These are phyloP conservation scores for Diddensiella caesifluorescens DNA, from an alignment of 805 yeast genomes.

Conservation along the genomic window DNA sequence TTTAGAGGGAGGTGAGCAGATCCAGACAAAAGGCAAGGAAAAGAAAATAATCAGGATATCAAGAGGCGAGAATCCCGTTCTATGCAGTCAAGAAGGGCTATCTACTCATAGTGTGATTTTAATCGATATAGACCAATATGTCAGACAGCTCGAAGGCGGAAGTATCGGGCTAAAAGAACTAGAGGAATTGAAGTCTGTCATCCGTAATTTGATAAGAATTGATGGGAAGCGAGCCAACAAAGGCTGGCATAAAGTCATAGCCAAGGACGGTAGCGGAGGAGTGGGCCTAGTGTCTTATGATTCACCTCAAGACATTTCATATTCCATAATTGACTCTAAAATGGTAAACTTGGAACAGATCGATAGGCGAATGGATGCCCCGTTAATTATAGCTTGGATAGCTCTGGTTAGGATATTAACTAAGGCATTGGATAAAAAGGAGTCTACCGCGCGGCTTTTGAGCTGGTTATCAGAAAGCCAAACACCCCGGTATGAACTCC, in stretches of 20 bases:
- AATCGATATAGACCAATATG: not conserved
- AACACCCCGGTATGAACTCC: not conserved
- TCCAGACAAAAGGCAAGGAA: not conserved
- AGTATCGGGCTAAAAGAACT: not conserved
- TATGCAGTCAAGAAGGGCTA: not conserved
- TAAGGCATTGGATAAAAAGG: not conserved
- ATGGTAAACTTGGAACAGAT: too few species aligned
- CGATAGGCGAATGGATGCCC: not conserved
- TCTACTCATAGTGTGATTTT: not conserved
- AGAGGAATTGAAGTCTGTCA: not conserved
- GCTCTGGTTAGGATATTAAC: conserved; percentile 2
- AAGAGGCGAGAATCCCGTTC: too few species aligned
- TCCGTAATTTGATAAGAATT: not conserved
- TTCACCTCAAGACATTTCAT: too few species aligned
- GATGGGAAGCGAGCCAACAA: not conserved
- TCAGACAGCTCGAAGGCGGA: not conserved
- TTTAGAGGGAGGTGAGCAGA: conserved; percentile 7
- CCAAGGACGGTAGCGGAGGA: too few species aligned
- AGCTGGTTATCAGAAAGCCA: conserved; percentile 3
- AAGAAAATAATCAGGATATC: not conserved
- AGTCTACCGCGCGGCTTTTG: conserved; percentile 2
- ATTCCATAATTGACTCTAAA: too few species aligned
- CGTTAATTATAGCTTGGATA: conserved; percentile 1
- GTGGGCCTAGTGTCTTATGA: too few species aligned
- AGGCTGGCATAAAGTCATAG: not conserved